These are phyloP conservation scores for Bromus sterilis DNA, from an alignment of 176 grass and related monocot genomes.

Conservation along the genomic window DNA sequence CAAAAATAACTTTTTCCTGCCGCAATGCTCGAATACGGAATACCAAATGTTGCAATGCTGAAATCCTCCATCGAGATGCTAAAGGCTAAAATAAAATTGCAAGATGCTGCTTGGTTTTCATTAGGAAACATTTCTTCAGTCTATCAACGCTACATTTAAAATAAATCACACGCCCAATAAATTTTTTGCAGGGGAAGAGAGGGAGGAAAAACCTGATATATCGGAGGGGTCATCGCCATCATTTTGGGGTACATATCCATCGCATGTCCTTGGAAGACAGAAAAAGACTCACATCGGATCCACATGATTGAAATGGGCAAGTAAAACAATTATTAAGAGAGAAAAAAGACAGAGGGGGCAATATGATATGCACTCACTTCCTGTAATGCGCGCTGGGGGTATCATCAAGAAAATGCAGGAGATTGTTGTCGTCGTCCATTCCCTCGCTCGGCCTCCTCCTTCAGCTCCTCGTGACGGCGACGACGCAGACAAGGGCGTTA, in stretches of 20 bases:
- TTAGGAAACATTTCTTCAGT: background rate
- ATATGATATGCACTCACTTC: background rate
- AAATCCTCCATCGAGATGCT: background rate
- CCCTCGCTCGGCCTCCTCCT: background rate
- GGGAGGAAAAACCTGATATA: constrained; percentile 20
- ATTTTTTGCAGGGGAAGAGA: background rate
- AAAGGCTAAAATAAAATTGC: background rate
- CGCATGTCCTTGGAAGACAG: constrained; percentile 2
- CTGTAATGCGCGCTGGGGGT: constrained; percentile 37
- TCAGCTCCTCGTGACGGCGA: background rate
- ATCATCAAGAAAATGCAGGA: constrained; percentile 47
- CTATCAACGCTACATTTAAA: background rate
- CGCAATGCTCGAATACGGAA: background rate
- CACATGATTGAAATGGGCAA: background rate
- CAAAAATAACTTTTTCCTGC: background rate
- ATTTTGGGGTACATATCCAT: background rate
- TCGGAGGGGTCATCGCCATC: constrained; percentile 13
- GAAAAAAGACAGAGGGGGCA: background rate
- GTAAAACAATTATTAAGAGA: background rate
- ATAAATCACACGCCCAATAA: background rate
- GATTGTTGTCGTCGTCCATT: constrained; percentile 37
- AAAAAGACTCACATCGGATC: background rate
- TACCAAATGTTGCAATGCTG: too few relatives aligned
- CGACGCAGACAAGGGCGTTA: background rate
- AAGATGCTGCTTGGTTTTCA: background rate